Evolutionary conservation across 78 protist genomes (phyloP), one percentile per base, ranked within the genome.

Genomic region (Dictyostelium capitatum): DNA sequence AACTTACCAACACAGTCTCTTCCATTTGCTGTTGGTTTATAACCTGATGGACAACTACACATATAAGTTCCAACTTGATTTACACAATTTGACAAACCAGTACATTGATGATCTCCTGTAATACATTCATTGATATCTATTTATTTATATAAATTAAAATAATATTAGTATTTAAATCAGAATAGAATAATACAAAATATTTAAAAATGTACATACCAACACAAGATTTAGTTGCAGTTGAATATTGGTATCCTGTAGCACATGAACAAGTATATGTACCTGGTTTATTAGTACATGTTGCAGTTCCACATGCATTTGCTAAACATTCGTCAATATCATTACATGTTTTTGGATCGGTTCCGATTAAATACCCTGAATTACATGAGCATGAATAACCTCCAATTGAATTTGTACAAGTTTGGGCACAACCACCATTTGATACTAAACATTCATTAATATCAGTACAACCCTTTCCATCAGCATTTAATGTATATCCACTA

Each of bases 191-290:
- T n/a, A n/a, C n/a, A n/a, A n/a, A n/a, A n/a, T n/a, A n/a, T n/a
- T n/a, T n/a, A n/a, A n/a, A n/a, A n/a, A n/a, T n/a, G n/a, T n/a
- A n/a, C 79, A 32, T 28, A 3, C 0, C 78, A 32, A 70, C 28
- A 70, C 12, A 19, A 32, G 10, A 7, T 20, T 56, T 56, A 23
- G n/a, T 15, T 56, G n/a, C 19, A 17, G 19, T n/a, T 23, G 23
- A 5, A 46, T n/a, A 62, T 8, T 8, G 32, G n/a, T 46, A 73
- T 20, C 80, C 80, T 11, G 50, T 6, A 17, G 32, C 19, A 73
- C 80, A 73, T n/a, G 80, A 46, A 46, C 80, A 73, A 19, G 80
- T 15, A 14, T 12, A 73, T 15, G 37, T n/a, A 32, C 80, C 80
- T 12, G 41, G 20, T 73, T 25, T 15, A 46, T 73, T 73, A 7